Evolutionary conservation across 768 basidiomycete genomes (phyloP), one percentile per base, ranked within the genome.

Genomic region (Hypsizygus marmoreus): DNA sequence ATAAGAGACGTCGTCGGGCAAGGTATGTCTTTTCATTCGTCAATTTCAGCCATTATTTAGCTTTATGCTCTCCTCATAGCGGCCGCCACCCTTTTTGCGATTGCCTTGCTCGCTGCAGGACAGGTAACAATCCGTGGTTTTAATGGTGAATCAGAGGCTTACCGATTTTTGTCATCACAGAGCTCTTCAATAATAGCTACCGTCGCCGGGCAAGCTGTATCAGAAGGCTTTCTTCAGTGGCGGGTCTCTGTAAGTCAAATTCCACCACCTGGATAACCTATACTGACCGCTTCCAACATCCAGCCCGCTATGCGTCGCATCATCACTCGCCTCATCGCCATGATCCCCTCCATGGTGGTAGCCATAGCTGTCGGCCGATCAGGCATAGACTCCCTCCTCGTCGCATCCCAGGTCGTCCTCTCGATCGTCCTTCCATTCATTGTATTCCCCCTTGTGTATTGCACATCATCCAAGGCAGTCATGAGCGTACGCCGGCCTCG

Each of bases 221-320:
- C 84, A 0, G 93, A 97, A 65, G 93, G 94, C 0, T 93, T 94
- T 65, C 74, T 95, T 43, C 81, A 80, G 41, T 95, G 92, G 92
- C 77, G 81, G 35, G 79, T 91, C 26, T 88, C 89, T 53, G 87
- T 88, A 58, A 50, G 72, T 59, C 24, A n/a, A n/a, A n/a, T n/a
- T n/a, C n/a, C n/a, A n/a, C 25, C 24, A 38, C 14, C 22, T 35
- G 59, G 22, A 17, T 10, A 30, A 34, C 52, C 26, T 16, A n/a
- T 35, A 12, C 20, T 19, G 24, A n/a, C n/a, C 33, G 61, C 7
- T 45, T 24, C 32, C 19, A 33, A n/a, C 20, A 20, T 37, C 30
- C 16, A 91, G 88, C 84, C 89, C 29, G 67, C 84, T 25, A 56
- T 90, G 26, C 83, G 95, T 5, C 83, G 95, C n/a, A 67, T 95